Conservation (phyloP, 169 alveolate species). For the Plasmodium relictum region DNA sequence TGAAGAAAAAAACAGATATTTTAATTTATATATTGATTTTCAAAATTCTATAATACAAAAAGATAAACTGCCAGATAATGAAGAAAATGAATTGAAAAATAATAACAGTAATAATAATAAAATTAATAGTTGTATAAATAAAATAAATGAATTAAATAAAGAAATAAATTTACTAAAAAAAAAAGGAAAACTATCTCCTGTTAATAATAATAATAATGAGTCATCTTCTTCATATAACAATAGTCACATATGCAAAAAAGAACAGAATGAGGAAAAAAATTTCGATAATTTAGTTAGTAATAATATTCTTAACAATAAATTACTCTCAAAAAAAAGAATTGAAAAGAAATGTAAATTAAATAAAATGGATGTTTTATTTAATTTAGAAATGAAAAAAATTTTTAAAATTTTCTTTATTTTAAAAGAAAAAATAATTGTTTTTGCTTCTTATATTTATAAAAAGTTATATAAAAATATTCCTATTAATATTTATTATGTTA, state of each 20-base stretch:
- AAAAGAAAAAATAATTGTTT: slow-evolving; percentile 15
- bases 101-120: neutral
- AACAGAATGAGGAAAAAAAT: no score
- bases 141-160: slow-evolving; percentile 16
- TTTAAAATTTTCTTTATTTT: slow-evolving; percentile 12
- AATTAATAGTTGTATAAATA: slow-evolving; percentile 26
- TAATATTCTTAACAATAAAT: neutral
- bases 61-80: neutral
- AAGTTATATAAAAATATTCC: neutral
- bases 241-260: no score
- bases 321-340: neutral
- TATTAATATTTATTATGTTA: slow-evolving; percentile 15
- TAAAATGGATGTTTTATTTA: neutral
- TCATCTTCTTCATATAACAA: neutral
- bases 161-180: slow-evolving; percentile 27
- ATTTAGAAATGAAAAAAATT: neutral
- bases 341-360: neutral
- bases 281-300: no score
- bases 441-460: slow-evolving; percentile 16
- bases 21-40: slow-evolving; percentile 3
- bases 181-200: neutral
- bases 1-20: neutral
- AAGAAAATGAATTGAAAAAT: neutral
- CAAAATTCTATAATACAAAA: neutral
- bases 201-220: neutral